Evolutionary conservation across 2,329 filamentous ascomycete species (phyloP).

Genomic region (Fusarium hostae): DNA sequence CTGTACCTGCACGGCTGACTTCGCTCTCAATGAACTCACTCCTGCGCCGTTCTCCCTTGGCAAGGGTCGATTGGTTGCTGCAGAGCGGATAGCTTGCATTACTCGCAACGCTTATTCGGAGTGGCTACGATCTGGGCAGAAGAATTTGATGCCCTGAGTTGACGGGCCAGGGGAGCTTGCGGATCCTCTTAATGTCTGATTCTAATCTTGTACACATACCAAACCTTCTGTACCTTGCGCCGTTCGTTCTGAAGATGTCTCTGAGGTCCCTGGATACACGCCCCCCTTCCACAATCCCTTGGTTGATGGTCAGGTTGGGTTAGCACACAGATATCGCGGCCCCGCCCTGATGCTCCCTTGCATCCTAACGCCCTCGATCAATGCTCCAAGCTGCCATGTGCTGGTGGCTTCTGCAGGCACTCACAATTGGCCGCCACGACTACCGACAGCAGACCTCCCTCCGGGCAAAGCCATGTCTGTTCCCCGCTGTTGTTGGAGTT

Average conservation of each 20-base stretch:
- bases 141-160: conserved; percentile 44
- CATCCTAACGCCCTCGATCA: conserved; percentile 51
- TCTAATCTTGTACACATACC: conserved; percentile 56
- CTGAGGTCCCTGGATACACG: conserved; percentile 33
- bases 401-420: conserved; percentile 43
- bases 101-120: conserved; percentile 30
- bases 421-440: conserved; percentile 46
- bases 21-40: conserved; percentile 12
- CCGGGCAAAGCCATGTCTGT: conserved; percentile 43
- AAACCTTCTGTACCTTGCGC: conserved; percentile 43
- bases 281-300: conserved; percentile 34
- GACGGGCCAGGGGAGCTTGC: conserved; percentile 31
- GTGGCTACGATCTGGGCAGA: conserved; percentile 37
- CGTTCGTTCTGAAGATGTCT: conserved; percentile 39
- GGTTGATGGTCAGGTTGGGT: conserved; percentile 37
- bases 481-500: conserved; percentile 37
- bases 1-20: conserved; percentile 23
- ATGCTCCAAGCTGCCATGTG: conserved; percentile 51
- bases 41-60: conserved; percentile 42
- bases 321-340: conserved; percentile 40
- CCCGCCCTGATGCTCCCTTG: conserved; percentile 51
- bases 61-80: conserved; percentile 40
- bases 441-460: conserved; percentile 43
- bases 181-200: conserved; percentile 50
- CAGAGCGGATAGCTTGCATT: conserved; percentile 32